Base-by-base conservation (phyloP, 441 rosid genomes). In the Pelargonium fulgidum region DNA sequence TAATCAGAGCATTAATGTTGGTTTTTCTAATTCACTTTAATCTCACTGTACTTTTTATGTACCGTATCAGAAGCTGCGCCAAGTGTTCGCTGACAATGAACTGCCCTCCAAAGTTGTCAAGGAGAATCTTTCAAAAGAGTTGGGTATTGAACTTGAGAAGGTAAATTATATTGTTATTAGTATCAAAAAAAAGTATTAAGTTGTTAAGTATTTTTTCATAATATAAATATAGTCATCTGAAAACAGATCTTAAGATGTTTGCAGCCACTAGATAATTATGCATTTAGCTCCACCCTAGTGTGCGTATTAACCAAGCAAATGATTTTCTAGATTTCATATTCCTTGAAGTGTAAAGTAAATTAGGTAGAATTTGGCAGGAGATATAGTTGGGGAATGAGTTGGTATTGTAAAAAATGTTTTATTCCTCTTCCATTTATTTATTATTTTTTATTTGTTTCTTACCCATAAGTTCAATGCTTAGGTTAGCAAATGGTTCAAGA, bases 401-500 rank as follows among this genome's bases (percentile, higher is more conserved):
- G 26, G 29, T 17, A 17, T 45, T 48, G 11, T n/a, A n/a, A 22
- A 47, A 50, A 22, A 50, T 16, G 26, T 54, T 64, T 41, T 45
- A 16, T 12, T 68, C 4, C 17, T 70, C 44, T 48, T 72, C n/a
- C 14, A 71, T 66, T 4, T 19, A 29, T 22, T 59, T 70, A 48
- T 29, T 29, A 29, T n/a, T 45, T 14, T 48, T 19, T 67, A n/a
- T 64, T 64, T 10, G 66, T 14, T 74, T 74, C 14, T 78, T 77
- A 70, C 56, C 22, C 64, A 20, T 39, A 36, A 76, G 42, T 72
- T 69, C 65, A 68, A 71, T 68, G 79, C 82, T 68, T 96, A 94
- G 99, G 97, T 94, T 64, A 89, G 85, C 83, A 92, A 92, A 83
- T 94, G 99, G 98, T 94, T 94, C 82, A 92, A 92, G 87, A 94